Base-by-base conservation (phyloP, 2,329 filamentous ascomycete genomes). In the Paraphaeosphaeria minitans region DNA sequence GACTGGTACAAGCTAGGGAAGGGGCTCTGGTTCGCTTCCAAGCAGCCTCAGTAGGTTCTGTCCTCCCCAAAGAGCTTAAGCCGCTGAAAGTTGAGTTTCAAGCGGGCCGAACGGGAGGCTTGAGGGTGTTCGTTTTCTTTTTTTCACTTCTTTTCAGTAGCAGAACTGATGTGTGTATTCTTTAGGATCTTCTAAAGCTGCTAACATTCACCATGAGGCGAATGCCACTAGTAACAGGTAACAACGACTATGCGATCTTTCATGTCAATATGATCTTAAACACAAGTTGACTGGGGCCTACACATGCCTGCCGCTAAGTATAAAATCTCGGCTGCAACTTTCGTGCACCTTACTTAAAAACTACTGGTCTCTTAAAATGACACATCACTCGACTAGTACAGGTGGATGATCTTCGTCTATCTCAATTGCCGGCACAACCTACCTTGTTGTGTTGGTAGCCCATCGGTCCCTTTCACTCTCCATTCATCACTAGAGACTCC, bases 391-490 rank as follows among this genome's bases (percentile, higher is more conserved):
- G 6, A 27, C 24, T n/a, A 39, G 4, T 4, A n/a, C 2, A 16
- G 35, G 13, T 16, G 6, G 24, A 39, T 13, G 13, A 2, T 39
- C 4, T 39, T 39, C 5, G 16, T 39, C 35, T 39, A 39, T 19
- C 65, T 58, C 7, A 12, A 31, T 5, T 8, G 6, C 52, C 62
- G 66, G 58, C 69, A 73, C 33, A 72, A 43, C 41, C 65, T 62
- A 12, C 70, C 70, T 42, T 73, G 62, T 55, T 73, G 70, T 12
- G 66, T 71, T 22, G 69, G 64, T 39, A 71, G 49, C 4, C 69
- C 70, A 24, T 60, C 35, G 22, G 63, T 67, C 1, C 61, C 69
- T 50, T 68, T 61, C 13, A 72, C 68, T 21, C 33, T 49, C 69
- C 69, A 73, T 27, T 57, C 50, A 16, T 73, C 69, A 52, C 69